phyloP scores from a whole-genome alignment of 352 stramenopile genomes.

The Globisporangium okanoganense region DNA sequence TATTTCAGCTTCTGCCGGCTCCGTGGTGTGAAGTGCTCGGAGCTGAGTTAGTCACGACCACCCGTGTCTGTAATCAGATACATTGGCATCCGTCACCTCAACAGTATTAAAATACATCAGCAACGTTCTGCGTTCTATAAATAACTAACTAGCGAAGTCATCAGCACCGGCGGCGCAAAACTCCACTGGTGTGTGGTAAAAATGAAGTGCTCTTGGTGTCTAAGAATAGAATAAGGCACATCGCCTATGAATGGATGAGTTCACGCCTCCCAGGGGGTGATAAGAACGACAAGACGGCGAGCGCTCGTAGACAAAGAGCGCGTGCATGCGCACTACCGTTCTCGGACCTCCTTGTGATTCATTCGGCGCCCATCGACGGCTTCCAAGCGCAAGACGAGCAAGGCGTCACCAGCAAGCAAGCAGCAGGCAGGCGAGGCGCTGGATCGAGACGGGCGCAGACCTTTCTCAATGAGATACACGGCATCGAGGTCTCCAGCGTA shows the following conservation, averaged over 20 bases:
- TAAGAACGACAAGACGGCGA: conserved; percentile 4
- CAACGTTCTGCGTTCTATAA: not conserved
- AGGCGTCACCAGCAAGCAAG: not conserved
- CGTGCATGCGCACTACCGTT: not conserved
- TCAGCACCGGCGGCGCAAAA: too few relatives aligned
- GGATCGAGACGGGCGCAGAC: too few relatives aligned
- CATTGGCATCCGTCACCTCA: too few relatives aligned
- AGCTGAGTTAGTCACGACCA: too few relatives aligned
- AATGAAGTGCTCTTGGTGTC: not conserved
- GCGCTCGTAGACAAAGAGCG: not conserved
- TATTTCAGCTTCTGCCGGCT: too few relatives aligned
- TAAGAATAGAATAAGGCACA: not conserved
- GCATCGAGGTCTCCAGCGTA: conserved; percentile 1
- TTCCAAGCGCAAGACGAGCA: not conserved
- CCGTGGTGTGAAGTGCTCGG: too few relatives aligned
- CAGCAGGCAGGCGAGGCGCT: not conserved
- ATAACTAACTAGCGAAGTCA: not conserved
- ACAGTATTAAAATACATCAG: too few relatives aligned
- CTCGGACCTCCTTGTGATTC: not conserved
- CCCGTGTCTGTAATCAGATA: too few relatives aligned
- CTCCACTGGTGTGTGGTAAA: not conserved
- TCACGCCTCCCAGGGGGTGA: not conserved
- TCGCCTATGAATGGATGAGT: not conserved
- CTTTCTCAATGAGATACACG: conserved; percentile 14
- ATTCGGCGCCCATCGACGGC: not conserved